Conservation (phyloP, 805 yeast genomes). For the Wickerhamiella azyma region DNA sequence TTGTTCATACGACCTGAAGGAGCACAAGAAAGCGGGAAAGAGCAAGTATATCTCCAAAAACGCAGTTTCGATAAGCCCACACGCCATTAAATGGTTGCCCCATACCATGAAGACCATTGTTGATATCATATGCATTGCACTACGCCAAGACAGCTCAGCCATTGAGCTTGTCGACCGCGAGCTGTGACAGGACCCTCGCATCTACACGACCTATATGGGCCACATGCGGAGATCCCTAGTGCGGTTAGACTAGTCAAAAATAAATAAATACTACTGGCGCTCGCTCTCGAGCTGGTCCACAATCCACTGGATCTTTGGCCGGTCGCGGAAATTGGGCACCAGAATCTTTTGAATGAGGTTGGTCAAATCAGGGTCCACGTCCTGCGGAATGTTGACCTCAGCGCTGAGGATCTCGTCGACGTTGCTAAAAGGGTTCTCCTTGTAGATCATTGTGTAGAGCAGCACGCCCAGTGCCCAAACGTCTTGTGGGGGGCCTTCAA, state of each 20-base stretch:
- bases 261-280: neutral
- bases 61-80: too few relatives aligned
- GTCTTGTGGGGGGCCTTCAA: constrained; percentile 89
- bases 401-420: constrained; percentile 94
- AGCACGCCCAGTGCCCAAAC: constrained; percentile 94
- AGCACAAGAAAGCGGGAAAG: too few relatives aligned
- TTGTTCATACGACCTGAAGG: too few relatives aligned
- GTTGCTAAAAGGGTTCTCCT: constrained; percentile 90
- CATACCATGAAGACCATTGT: too few relatives aligned
- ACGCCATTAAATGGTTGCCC: too few relatives aligned
- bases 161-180: too few relatives aligned
- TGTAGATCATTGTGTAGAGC: constrained; percentile 75
- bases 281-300: constrained; percentile 34
- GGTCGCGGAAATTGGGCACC: constrained; percentile 45
- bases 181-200: too few relatives aligned
- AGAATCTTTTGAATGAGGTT: constrained; percentile 51
- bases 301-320: constrained; percentile 68
- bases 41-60: too few relatives aligned
- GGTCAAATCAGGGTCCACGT: constrained; percentile 46
- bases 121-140: too few relatives aligned
- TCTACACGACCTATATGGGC: neutral
- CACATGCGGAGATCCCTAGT: constrained; percentile 22
- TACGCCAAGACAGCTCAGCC: too few relatives aligned
- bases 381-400: constrained; percentile 49
- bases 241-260: too few relatives aligned